phyloP scores from a whole-genome alignment of 148 eudicot genomes.

The Chenopodium quinoa region DNA sequence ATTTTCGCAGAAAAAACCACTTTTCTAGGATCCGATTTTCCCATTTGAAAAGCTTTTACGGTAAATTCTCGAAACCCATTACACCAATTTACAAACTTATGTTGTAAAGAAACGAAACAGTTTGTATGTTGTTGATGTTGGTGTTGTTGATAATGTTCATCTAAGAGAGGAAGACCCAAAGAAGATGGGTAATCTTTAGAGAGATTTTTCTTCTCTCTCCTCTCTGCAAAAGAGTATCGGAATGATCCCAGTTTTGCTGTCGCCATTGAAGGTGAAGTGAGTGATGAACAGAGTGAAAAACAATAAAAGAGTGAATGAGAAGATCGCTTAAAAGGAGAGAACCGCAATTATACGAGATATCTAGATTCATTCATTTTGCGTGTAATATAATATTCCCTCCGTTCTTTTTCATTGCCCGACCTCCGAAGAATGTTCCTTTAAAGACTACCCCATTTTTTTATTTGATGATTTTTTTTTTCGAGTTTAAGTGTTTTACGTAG shows the following conservation, averaged over 20 bases:
- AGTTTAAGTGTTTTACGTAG: no score
- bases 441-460: no score
- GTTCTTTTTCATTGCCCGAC: no score
- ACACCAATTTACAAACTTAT: constrained; percentile 26
- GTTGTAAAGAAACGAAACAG: not conserved
- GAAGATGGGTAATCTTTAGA: constrained; percentile 12
- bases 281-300: not conserved
- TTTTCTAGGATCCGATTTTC: constrained; percentile 76
- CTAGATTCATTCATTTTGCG: no score
- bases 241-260: constrained; percentile 44
- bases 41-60: constrained; percentile 52
- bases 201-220: constrained; percentile 34
- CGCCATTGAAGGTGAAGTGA: constrained; percentile 2
- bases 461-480: no score
- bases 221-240: constrained; percentile 37
- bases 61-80: constrained; percentile 26
- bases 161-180: constrained; percentile 1
- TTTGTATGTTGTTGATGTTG: not conserved
- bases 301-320: not conserved
- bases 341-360: no score
- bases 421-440: no score
- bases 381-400: no score
- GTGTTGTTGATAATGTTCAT: constrained; percentile 10
- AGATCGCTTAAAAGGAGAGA: no score
- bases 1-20: constrained; percentile 65